Evolutionary conservation across 345 rosid genomes (phyloP).

Genomic region (Pugionium dolabratum): DNA sequence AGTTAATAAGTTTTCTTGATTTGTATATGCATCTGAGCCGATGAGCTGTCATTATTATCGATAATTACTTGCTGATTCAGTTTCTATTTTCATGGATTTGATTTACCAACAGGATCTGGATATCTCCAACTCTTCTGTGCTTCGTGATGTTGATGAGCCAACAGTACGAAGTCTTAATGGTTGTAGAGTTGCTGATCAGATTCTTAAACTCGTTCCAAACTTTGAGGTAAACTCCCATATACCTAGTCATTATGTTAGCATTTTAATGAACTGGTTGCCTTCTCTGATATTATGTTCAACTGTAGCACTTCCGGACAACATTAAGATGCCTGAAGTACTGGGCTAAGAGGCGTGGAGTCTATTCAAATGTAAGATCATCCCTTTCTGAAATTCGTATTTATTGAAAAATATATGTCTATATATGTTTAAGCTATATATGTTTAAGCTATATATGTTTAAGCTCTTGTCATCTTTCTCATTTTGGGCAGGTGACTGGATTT

Average conservation of each 20-base stretch:
- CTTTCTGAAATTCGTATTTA: constrained; percentile 6
- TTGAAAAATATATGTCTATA: neutral
- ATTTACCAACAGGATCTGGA: constrained; percentile 70
- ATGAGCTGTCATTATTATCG: constrained; percentile 2
- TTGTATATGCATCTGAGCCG: neutral
- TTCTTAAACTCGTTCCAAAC: constrained; percentile 86
- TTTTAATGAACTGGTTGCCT: constrained; percentile 1
- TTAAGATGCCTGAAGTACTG: constrained; percentile 70
- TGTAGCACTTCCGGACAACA: constrained; percentile 67
- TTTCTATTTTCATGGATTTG: constrained; percentile 20
- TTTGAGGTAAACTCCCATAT: constrained; percentile 57
- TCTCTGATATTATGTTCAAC: constrained; percentile 29
- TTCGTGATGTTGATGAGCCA: constrained; percentile 77
- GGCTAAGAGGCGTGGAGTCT: constrained; percentile 75
- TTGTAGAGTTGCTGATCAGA: constrained; percentile 97
- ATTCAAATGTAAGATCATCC: constrained; percentile 62
- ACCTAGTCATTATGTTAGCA: neutral
- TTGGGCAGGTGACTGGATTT: constrained; percentile 65
- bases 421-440: too few relatives aligned
- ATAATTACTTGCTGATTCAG: constrained; percentile 17
- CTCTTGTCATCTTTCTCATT: constrained; percentile 7
- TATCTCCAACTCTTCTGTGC: constrained; percentile 68
- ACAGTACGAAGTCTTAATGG: constrained; percentile 97
- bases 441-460: neutral
- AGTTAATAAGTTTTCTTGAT: neutral